These are phyloP conservation scores for Beauveria sp. DNA, from an alignment of 2,329 filamentous ascomycete species.

Conservation along the genomic window DNA sequence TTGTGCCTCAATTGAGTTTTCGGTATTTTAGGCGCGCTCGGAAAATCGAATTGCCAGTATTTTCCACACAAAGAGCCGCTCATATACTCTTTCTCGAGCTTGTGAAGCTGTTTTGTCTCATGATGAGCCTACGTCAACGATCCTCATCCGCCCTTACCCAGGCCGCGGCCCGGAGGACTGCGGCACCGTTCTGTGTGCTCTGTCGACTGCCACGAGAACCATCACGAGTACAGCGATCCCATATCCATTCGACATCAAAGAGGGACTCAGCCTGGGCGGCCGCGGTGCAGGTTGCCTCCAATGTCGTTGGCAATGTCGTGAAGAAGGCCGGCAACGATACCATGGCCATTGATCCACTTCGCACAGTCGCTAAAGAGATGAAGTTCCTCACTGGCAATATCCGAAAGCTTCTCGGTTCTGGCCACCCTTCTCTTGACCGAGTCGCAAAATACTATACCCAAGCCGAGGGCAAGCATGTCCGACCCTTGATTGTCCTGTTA, in stretches of 20 bases:
- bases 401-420: constrained; percentile 83
- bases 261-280: constrained; percentile 65
- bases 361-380: constrained; percentile 91
- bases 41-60: not conserved
- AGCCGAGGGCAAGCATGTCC: constrained; percentile 92
- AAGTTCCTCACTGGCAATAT: constrained; percentile 93
- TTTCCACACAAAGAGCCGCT: not conserved
- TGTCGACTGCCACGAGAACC: constrained; percentile 28
- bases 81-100: not conserved
- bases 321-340: constrained; percentile 54
- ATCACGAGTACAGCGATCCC: constrained; percentile 23
- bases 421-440: constrained; percentile 87
- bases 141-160: constrained; percentile 42
- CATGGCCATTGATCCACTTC: constrained; percentile 78
- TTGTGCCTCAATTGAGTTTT: constrained; percentile 9
- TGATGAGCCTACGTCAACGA: constrained; percentile 49
- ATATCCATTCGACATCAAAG: constrained; percentile 36
- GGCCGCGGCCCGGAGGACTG: constrained; percentile 24
- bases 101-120: constrained; percentile 6
- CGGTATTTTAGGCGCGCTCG: not conserved
- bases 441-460: constrained; percentile 98
- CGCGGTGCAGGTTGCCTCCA: constrained; percentile 62
- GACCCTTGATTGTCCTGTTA: constrained; percentile 86
- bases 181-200: constrained; percentile 22
- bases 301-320: constrained; percentile 62